A percentile compares a stretch with the other conserved stretches of the same genome.
These are phyloP conservation scores for Ceratocystis smalleyi DNA, from an alignment of 2,329 filamentous ascomycete genomes.

Conservation along the genomic window DNA sequence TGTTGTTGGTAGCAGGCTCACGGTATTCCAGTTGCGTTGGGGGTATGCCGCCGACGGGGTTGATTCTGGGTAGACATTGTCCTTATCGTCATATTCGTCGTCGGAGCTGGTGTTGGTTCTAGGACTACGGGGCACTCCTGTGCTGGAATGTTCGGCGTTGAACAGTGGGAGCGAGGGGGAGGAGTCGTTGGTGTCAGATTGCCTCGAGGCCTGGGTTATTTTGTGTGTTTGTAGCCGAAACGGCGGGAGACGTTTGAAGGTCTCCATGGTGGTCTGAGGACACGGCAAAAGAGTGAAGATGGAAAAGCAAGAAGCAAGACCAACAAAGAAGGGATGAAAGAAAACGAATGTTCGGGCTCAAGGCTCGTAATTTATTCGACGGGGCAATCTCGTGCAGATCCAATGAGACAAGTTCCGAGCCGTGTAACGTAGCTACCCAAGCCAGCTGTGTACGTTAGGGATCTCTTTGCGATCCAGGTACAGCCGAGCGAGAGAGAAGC, in stretches of 20 bases:
- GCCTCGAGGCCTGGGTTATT: constrained; percentile 21
- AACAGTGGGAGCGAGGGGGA: constrained; percentile 9
- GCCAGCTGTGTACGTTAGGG: neutral
- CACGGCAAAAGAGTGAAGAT: neutral
- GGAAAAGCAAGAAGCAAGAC: neutral
- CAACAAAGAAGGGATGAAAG: neutral
- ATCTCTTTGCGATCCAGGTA: neutral
- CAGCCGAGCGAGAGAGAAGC: neutral
- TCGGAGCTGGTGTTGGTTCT: constrained; percentile 1
- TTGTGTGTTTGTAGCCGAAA: constrained; percentile 8
- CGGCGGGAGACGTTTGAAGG: constrained; percentile 14
- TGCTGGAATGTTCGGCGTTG: constrained; percentile 31
- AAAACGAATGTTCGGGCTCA: neutral
- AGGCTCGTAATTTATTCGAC: neutral
- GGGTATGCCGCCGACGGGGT: constrained; percentile 8
- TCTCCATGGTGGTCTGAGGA: constrained; percentile 10
- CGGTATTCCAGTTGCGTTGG: neutral
- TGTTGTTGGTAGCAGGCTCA: neutral
- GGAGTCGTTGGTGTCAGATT: constrained; percentile 25
- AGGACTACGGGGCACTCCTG: constrained; percentile 19
- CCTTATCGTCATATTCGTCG: constrained; percentile 7
- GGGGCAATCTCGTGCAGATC: neutral
- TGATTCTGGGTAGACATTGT: neutral
- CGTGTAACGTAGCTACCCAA: neutral
- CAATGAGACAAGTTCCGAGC: neutral